Evolutionary conservation across 225 moss, liverwort and hornwort genomes (phyloP).

Genomic region (Bryum argenteum): DNA sequence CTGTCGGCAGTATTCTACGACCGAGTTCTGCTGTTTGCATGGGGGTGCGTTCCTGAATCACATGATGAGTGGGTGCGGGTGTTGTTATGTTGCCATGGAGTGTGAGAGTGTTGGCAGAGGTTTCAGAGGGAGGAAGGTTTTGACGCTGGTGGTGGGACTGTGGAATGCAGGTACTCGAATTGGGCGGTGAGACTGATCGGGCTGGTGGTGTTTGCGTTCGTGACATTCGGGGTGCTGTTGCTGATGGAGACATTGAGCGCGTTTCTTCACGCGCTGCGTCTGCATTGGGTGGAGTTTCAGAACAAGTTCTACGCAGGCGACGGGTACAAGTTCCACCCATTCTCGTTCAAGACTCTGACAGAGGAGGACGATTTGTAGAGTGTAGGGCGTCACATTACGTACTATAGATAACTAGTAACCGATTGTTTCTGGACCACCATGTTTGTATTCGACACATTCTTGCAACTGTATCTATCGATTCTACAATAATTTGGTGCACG

Average conservation of each 20-base stretch:
- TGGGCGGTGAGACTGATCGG: conserved; percentile 73
- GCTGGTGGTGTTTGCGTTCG: conserved; percentile 70
- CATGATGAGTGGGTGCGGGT: too few species aligned
- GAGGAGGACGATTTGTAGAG: conserved; percentile 79
- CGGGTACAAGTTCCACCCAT: conserved; percentile 94
- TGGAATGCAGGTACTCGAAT: conserved; percentile 70
- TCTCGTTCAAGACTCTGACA: conserved; percentile 69
- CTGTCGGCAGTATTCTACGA: conserved; percentile 85
- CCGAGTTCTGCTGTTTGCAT: conserved; percentile 69
- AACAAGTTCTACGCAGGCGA: conserved; percentile 94
- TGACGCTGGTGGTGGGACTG: background rate
- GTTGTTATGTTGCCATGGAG: too few species aligned
- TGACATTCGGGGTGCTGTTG: conserved; percentile 81
- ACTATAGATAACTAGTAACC: too few species aligned
- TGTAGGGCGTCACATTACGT: background rate
- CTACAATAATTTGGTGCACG: too few species aligned
- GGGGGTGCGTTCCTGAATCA: conserved; percentile 46
- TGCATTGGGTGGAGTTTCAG: conserved; percentile 98
- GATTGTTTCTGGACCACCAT: too few species aligned
- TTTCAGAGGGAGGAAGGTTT: too few species aligned
- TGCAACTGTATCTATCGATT: too few species aligned
- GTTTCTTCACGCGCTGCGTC: conserved; percentile 90
- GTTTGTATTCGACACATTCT: too few species aligned
- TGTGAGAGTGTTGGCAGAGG: too few species aligned
- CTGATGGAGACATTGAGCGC: conserved; percentile 96